Base-by-base conservation (phyloP, 2,329 filamentous ascomycete genomes). In the Colletotrichum cuscutae region DNA sequence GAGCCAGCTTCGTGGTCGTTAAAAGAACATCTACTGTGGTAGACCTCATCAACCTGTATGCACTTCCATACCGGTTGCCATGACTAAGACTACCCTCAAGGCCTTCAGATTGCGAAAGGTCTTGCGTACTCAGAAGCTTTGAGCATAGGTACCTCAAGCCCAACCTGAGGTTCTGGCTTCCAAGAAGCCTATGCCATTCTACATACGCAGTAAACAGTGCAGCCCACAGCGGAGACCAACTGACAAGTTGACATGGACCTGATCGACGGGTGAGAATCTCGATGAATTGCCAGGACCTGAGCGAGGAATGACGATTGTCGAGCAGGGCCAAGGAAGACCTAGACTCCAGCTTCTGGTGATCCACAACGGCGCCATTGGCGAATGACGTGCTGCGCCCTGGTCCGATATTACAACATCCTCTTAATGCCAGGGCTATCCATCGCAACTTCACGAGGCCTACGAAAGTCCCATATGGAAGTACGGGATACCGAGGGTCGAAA, bases 211-310 rank as follows among this genome's bases (percentile, higher is more conserved):
- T 26, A 19, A 49, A 19, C 26, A 62, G 7, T 53, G 30, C 58
- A 58, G 24, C 69, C 42, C 53, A 53, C 61, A 54, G 28, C 22
- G 52, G 42, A 52, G 22, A 57, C 49, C 37, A 65, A 42, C 24
- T 19, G 37, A 49, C 35, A 32, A 26, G 54, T 46, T 59, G 19
- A 28, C 28, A 64, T 72, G 69, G 65, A 59, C 52, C 32, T 59
- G 65, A 54, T 72, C 53, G 42, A 37, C 65, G 32, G 52, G 49
- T 62, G 35, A 9, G 53, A 15, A 53, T 71, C 69, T 63, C 65
- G 58, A 68, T 68, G 28, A 52, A 15, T 58, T 53, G 37, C 53
- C 53, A 58, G 30, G 28, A 15, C 12, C 52, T 22, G n/a, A 15
- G 24, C 11, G 52, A n/a, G 53, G 59, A 64, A 28, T 49, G 53